phyloP scores from a whole-genome alignment of 164 flowering plant genomes.

The Tinospora cordifolia region DNA sequence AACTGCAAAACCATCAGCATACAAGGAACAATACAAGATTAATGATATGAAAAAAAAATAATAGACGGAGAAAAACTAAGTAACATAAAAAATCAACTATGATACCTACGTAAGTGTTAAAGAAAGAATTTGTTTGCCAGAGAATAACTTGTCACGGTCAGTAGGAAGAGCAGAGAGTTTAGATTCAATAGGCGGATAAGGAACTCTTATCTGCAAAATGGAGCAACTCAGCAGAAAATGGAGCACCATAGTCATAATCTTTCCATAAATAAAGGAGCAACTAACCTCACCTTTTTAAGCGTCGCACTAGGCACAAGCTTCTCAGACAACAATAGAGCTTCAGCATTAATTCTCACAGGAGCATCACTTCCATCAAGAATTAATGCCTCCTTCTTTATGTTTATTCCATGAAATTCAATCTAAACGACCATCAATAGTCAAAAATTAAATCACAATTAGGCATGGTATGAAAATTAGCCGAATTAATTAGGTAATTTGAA shows the following conservation, averaged over 20 bases:
- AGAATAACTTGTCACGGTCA: constrained; percentile 73
- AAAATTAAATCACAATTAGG: neutral
- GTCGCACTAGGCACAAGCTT: constrained; percentile 69
- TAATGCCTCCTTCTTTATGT: constrained; percentile 49
- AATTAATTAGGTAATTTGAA: too few relatives aligned
- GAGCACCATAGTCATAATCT: neutral
- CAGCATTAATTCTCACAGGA: constrained; percentile 66
- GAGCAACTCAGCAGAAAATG: neutral
- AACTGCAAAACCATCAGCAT: constrained; percentile 45
- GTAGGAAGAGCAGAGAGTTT: constrained; percentile 57
- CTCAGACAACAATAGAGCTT: constrained; percentile 65
- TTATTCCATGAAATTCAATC: constrained; percentile 88
- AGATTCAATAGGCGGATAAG: constrained; percentile 66
- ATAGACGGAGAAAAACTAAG: neutral
- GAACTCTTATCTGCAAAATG: constrained; percentile 57
- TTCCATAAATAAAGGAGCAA: neutral
- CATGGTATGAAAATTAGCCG: too few relatives aligned
- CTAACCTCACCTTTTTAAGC: constrained; percentile 57
- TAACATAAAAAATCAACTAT: neutral
- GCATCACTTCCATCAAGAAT: constrained; percentile 94
- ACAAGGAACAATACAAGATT: neutral
- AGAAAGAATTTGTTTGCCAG: constrained; percentile 84
- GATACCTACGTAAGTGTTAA: constrained; percentile 62
- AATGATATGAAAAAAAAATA: constrained; percentile 1
- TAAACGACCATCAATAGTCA: constrained; percentile 19